A percentile compares a stretch with the other conserved stretches of the same genome.
These are phyloP conservation scores for Geranium incanum DNA, from an alignment of 441 rosid genomes.

Conservation along the genomic window DNA sequence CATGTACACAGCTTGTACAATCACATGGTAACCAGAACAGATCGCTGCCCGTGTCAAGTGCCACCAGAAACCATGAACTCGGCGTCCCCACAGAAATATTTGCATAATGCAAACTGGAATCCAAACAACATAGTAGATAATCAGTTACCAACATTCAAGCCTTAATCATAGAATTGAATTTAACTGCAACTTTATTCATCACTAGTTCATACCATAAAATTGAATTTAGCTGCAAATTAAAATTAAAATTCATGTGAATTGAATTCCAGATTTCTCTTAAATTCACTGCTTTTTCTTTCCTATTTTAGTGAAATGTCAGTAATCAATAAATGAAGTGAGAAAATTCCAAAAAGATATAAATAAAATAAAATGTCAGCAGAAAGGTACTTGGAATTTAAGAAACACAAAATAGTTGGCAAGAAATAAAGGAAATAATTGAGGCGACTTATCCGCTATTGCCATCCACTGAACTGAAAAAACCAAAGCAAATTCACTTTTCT, in stretches of 20 bases:
- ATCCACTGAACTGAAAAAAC: background rate
- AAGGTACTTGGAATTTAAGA: background rate
- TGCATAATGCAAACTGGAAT: slow-evolving; percentile 72
- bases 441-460: background rate
- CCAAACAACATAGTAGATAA: slow-evolving; percentile 2
- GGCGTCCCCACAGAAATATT: slow-evolving; percentile 78
- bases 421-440: background rate
- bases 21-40: slow-evolving; percentile 91
- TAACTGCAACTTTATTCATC: too few species aligned
- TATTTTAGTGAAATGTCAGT: too few species aligned
- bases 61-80: slow-evolving; percentile 61
- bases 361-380: too few species aligned
- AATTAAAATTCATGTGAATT: too few species aligned
- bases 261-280: too few species aligned
- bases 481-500: background rate
- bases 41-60: slow-evolving; percentile 88
- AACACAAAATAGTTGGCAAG: background rate
- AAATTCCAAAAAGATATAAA: background rate
- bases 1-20: slow-evolving; percentile 44
- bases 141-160: background rate
- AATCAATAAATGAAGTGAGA: background rate
- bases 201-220: too few species aligned
- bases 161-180: background rate
- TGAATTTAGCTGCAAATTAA: too few species aligned
- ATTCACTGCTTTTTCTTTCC: too few species aligned